phyloP scores from a whole-genome alignment of 805 yeast species.

The Pichia californica region DNA sequence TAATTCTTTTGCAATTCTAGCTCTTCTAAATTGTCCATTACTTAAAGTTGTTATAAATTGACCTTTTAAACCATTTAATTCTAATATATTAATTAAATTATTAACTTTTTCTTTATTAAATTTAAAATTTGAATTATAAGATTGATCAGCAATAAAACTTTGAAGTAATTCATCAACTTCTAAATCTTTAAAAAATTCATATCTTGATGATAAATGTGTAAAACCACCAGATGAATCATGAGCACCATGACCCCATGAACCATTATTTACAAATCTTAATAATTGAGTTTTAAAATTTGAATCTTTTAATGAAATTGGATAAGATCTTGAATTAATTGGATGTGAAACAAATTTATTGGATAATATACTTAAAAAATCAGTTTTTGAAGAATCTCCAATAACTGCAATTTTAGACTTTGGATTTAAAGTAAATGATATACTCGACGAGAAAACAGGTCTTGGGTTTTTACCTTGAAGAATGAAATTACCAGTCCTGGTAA shows the following conservation, averaged over 20 bases:
- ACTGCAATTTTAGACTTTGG: slow-evolving; percentile 46
- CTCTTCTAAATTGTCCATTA: slow-evolving; percentile 91
- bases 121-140: slow-evolving; percentile 36
- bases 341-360: slow-evolving; percentile 47
- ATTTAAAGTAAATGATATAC: slow-evolving; percentile 35
- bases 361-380: slow-evolving; percentile 47
- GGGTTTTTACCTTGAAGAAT: not conserved
- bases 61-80: slow-evolving; percentile 49
- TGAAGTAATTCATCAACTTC: slow-evolving; percentile 69
- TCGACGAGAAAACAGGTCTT: slow-evolving; percentile 31
- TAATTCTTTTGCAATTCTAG: slow-evolving; percentile 74
- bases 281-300: slow-evolving; percentile 34
- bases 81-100: slow-evolving; percentile 41
- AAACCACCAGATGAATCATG: slow-evolving; percentile 36
- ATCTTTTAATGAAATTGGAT: slow-evolving; percentile 47
- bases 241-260: slow-evolving; percentile 31
- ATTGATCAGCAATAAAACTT: slow-evolving; percentile 51
- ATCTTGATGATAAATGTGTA: slow-evolving; percentile 83
- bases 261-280: slow-evolving; percentile 32
- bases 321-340: slow-evolving; percentile 48
- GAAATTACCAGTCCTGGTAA: slow-evolving; percentile 7
- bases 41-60: slow-evolving; percentile 84
- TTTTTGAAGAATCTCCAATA: slow-evolving; percentile 44
- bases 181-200: slow-evolving; percentile 74
- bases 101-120: slow-evolving; percentile 34